phyloP scores from a whole-genome alignment of 2,329 filamentous ascomycete genomes.

The Phyllosticta paracitricarpa region DNA sequence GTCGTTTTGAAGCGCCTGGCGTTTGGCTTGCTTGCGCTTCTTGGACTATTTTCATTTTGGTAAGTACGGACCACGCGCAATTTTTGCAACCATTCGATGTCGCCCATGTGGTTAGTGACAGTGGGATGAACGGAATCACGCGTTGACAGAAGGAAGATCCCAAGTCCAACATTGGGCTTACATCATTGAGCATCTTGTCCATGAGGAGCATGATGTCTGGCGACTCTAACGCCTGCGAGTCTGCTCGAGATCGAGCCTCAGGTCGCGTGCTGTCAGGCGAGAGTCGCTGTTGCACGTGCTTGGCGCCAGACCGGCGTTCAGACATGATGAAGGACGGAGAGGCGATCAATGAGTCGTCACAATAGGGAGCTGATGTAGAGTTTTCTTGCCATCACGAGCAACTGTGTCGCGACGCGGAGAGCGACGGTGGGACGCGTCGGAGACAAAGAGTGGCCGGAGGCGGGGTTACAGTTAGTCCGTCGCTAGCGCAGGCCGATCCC shows the following conservation, averaged over 20 bases:
- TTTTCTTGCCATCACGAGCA: too few species aligned
- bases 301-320: not conserved
- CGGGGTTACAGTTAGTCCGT: slow-evolving; percentile 10
- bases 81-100: not conserved
- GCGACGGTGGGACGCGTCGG: not conserved
- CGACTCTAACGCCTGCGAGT: slow-evolving; percentile 5
- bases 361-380: too few species aligned
- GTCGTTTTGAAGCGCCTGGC: slow-evolving; percentile 14
- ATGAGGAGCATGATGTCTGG: slow-evolving; percentile 15
- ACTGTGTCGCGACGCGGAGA: too few species aligned
- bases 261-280: not conserved
- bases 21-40: slow-evolving; percentile 19
- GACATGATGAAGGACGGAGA: not conserved
- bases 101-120: not conserved
- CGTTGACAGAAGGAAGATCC: not conserved
- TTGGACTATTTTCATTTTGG: slow-evolving; percentile 10
- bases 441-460: not conserved
- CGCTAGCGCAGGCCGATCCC: not conserved
- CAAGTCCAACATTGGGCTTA: slow-evolving; percentile 13
- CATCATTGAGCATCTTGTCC: slow-evolving; percentile 16
- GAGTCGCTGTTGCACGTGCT: not conserved
- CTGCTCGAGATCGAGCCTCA: slow-evolving; percentile 5
- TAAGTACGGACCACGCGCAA: not conserved
- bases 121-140: not conserved
- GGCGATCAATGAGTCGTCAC: not conserved